Evolutionary conservation across 768 basidiomycete genomes (phyloP).

Genomic region (Termitomyces sp.): DNA sequence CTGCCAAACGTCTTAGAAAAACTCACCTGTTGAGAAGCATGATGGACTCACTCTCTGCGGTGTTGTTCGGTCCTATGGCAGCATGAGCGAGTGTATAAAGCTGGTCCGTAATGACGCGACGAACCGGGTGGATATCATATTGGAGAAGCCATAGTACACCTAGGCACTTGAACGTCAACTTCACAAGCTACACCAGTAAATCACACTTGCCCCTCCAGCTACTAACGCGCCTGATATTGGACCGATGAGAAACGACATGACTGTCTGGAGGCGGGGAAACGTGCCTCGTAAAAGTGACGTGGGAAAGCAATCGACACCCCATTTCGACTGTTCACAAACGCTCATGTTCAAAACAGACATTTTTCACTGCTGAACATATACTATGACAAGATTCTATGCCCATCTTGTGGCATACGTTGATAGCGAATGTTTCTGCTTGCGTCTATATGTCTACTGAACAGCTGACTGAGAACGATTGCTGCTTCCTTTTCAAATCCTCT

Average conservation of each 20-base stretch:
- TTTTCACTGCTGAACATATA: not conserved
- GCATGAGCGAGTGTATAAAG: not conserved
- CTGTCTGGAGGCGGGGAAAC: not conserved
- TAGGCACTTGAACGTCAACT: slow-evolving; percentile 14
- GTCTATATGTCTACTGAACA: not conserved
- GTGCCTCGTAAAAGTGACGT: not conserved
- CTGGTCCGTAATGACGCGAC: slow-evolving; percentile 10
- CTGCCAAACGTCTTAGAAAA: slow-evolving; percentile 20
- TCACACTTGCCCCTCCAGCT: slow-evolving; percentile 53
- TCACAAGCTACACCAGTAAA: not conserved
- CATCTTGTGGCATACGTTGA: not conserved
- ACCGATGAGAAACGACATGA: slow-evolving; percentile 57
- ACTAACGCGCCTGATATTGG: slow-evolving; percentile 67
- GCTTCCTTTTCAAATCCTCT: not conserved
- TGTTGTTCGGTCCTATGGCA: slow-evolving; percentile 46
- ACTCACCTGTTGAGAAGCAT: not conserved
- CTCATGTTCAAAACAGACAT: not conserved
- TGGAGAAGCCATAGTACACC: slow-evolving; percentile 72
- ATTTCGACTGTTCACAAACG: not conserved
- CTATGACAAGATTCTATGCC: not conserved
- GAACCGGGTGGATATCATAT: slow-evolving; percentile 53
- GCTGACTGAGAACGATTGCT: not conserved
- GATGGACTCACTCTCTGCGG: slow-evolving; percentile 42
- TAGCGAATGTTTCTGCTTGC: not conserved
- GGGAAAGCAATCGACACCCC: slow-evolving; percentile 6